Evolutionary conservation across 768 basidiomycete genomes (phyloP).

Genomic region (Phylloporus arenicola): DNA sequence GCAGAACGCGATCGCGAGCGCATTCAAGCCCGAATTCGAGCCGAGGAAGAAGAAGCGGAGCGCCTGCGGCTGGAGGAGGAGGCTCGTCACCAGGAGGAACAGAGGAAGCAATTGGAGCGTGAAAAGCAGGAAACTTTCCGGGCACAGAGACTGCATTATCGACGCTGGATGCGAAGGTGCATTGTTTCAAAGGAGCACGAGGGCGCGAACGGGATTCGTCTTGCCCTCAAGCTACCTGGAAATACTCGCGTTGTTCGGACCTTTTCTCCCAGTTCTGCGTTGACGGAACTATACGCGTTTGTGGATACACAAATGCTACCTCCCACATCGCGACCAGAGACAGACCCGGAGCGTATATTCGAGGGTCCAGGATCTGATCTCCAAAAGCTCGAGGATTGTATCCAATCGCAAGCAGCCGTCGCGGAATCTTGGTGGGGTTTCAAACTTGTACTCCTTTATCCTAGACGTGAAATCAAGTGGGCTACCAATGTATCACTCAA

Average conservation of each 20-base stretch:
- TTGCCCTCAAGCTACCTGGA: conserved; percentile 52
- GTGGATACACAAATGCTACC: conserved; percentile 62
- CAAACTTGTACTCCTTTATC: conserved; percentile 63
- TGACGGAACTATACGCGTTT: conserved; percentile 67
- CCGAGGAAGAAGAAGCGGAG: conserved; percentile 36
- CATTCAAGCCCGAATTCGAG: conserved; percentile 50
- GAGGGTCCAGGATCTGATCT: conserved; percentile 30
- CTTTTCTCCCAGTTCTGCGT: conserved; percentile 44
- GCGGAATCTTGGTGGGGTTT: conserved; percentile 67
- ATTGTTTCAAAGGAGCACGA: conserved; percentile 35
- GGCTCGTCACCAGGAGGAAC: conserved; percentile 28
- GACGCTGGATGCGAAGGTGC: conserved; percentile 51
- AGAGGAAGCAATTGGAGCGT: conserved; percentile 34
- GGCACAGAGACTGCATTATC: conserved; percentile 45
- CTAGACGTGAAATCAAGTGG: conserved; percentile 60
- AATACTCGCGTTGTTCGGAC: conserved; percentile 54
- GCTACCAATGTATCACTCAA: conserved; percentile 33
- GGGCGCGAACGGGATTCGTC: conserved; percentile 31
- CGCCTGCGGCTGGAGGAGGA: conserved; percentile 29
- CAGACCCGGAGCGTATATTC: conserved; percentile 42
- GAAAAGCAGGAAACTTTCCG: conserved; percentile 34
- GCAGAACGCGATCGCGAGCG: conserved; percentile 64
- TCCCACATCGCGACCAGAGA: conserved; percentile 28
- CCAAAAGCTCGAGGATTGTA: conserved; percentile 33
- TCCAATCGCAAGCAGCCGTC: conserved; percentile 24